Evolutionary conservation across 441 rosid genomes (phyloP).

Genomic region (Euphorbia corollata): DNA sequence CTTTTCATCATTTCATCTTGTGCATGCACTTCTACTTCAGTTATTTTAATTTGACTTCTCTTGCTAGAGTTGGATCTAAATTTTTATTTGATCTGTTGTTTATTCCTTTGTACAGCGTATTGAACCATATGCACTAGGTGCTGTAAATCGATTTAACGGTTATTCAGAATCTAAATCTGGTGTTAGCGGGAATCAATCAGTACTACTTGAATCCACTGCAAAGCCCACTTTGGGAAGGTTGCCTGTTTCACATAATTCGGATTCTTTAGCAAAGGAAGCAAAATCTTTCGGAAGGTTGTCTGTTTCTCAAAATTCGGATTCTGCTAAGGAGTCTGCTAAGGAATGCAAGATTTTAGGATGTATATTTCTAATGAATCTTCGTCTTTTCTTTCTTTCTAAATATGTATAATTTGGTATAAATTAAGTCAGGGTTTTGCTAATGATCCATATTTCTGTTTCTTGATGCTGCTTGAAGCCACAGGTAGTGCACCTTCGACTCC

Average conservation of each 20-base stretch:
- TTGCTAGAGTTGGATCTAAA: conserved; percentile 16
- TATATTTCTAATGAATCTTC: conserved; percentile 27
- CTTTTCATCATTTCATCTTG: conserved; percentile 19
- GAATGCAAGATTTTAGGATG: conserved; percentile 57
- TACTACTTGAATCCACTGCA: conserved; percentile 44
- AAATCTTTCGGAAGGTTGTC: conserved; percentile 71
- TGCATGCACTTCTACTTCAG: conserved; percentile 3
- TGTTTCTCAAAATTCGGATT: conserved; percentile 56
- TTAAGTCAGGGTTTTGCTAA: conserved; percentile 9
- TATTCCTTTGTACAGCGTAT: conserved; percentile 41
- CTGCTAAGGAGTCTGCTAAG: conserved; percentile 37
- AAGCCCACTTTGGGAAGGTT: conserved; percentile 57
- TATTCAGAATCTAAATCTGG: conserved; percentile 50
- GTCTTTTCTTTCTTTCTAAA: conserved; percentile 8
- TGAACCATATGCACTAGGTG: conserved; percentile 57
- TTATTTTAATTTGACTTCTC: conserved; percentile 14
- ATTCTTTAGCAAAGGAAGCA: conserved; percentile 59
- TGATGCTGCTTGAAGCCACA: conserved; percentile 55
- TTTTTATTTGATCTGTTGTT: conserved; percentile 18
- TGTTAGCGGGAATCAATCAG: conserved; percentile 45
- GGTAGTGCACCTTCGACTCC: conserved; percentile 75
- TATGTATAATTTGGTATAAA: conserved; percentile 10
- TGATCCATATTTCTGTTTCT: conserved; percentile 26
- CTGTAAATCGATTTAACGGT: conserved; percentile 35
- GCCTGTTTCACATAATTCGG: conserved; percentile 62